Percentiles rank a stretch among this genome's conserved stretches.
These are phyloP conservation scores for Chimonanthus salicifolius DNA, from an alignment of 164 flowering plant genomes.

Conservation along the genomic window DNA sequence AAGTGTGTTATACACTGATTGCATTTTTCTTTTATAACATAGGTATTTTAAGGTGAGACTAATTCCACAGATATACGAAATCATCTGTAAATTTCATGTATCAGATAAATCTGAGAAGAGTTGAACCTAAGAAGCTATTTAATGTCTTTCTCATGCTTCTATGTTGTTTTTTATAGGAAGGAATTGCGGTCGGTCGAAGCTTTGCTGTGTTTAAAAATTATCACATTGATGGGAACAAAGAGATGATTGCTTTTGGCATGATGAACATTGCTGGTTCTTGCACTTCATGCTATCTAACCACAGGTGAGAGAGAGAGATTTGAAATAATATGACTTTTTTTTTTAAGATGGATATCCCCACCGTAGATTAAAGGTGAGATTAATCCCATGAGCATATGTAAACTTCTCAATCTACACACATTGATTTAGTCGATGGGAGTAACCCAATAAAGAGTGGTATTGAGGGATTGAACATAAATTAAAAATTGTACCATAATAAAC, in stretches of 20 bases:
- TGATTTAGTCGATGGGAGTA: no score
- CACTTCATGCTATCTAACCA: slow-evolving; percentile 78
- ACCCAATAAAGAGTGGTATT: no score
- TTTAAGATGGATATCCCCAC: no score
- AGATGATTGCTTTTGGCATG: slow-evolving; percentile 86
- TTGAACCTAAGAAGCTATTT: not conserved
- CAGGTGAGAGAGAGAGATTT: slow-evolving; percentile 35
- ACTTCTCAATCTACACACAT: no score
- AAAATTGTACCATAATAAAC: not conserved
- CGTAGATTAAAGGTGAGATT: no score
- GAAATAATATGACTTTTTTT: no score
- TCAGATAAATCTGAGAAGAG: not conserved
- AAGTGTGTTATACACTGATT: slow-evolving; percentile 17
- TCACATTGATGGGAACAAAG: slow-evolving; percentile 93
- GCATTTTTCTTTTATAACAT: no score
- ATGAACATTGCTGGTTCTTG: slow-evolving; percentile 87
- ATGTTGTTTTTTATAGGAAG: slow-evolving; percentile 49
- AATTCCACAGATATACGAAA: no score
- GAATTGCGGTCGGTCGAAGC: slow-evolving; percentile 86
- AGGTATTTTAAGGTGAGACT: no score
- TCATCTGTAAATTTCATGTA: no score
- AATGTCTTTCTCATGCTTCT: not conserved
- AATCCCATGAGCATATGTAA: no score
- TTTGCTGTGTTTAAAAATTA: slow-evolving; percentile 85
- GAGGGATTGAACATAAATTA: not conserved